phyloP scores from a whole-genome alignment of 148 eudicot genomes.

The Polygonum aviculare region DNA sequence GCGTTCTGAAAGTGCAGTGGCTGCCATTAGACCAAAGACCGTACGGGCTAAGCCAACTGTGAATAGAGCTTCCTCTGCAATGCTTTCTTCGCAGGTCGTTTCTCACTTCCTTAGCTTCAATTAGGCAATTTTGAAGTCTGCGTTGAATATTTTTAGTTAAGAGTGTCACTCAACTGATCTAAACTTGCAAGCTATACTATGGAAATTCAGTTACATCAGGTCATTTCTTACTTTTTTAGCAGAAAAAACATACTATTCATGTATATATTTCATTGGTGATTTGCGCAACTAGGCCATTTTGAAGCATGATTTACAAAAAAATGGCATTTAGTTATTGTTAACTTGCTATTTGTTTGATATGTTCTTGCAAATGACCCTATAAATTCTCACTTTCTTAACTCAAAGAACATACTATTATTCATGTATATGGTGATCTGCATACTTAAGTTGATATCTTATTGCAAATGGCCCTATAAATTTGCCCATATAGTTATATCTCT shows the following conservation, averaged over 20 bases:
- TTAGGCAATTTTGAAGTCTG: not conserved
- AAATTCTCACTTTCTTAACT: not conserved
- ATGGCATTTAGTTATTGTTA: not conserved
- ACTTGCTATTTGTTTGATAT: not conserved
- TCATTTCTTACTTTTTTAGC: not conserved
- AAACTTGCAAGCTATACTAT: not conserved
- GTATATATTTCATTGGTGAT: not conserved
- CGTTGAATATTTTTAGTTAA: not conserved
- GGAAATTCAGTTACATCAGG: not conserved
- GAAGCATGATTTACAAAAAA: not conserved
- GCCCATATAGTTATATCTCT: not conserved
- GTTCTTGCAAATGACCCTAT: not conserved
- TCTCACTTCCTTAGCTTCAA: not conserved
- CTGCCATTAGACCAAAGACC: slow-evolving; percentile 74
- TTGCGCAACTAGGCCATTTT: not conserved
- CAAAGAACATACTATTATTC: not conserved
- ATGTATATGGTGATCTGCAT: not conserved
- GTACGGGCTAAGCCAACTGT: slow-evolving; percentile 45
- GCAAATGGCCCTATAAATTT: not conserved
- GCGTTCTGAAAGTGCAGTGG: slow-evolving; percentile 25
- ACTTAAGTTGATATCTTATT: not conserved
- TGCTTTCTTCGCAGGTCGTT: slow-evolving; percentile 24
- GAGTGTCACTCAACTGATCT: too few species aligned
- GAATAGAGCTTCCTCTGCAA: slow-evolving; percentile 14
- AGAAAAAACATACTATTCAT: not conserved